These are phyloP conservation scores for Ascochyta viciae-villosae DNA, from an alignment of 2,329 filamentous ascomycete genomes.

Conservation along the genomic window DNA sequence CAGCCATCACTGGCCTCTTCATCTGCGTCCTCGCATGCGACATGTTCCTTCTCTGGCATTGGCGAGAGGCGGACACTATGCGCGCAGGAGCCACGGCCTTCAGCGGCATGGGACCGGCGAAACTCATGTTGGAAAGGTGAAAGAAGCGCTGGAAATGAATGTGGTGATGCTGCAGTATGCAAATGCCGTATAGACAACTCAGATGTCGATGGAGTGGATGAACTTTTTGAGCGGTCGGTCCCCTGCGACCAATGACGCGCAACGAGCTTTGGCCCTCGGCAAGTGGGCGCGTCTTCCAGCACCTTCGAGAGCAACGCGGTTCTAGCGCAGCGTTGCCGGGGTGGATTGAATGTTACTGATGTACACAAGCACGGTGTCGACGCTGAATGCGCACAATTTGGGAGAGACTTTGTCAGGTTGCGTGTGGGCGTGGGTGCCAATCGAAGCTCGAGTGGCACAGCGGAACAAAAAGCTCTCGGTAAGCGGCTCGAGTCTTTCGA, in stretches of 20 bases:
- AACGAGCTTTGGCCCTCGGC: slow-evolving; percentile 27
- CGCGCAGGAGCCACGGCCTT: slow-evolving; percentile 43
- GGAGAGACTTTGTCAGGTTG: neutral
- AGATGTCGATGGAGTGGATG: slow-evolving; percentile 14
- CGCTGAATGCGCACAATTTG: neutral
- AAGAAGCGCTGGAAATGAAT: slow-evolving; percentile 16
- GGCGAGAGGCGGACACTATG: slow-evolving; percentile 39
- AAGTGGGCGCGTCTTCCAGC: slow-evolving; percentile 32
- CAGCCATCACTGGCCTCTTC: slow-evolving; percentile 32
- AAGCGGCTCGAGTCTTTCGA: neutral
- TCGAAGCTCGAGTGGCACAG: slow-evolving; percentile 2
- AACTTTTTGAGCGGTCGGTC: slow-evolving; percentile 14
- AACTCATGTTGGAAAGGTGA: slow-evolving; percentile 39
- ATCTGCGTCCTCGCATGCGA: slow-evolving; percentile 36
- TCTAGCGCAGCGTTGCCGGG: neutral
- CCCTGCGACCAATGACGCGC: slow-evolving; percentile 24
- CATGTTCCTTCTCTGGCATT: slow-evolving; percentile 42
- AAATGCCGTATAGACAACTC: slow-evolving; percentile 2
- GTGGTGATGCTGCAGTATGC: slow-evolving; percentile 20
- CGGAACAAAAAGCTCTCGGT: slow-evolving; percentile 4
- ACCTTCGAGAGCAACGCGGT: slow-evolving; percentile 26
- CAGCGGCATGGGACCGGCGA: slow-evolving; percentile 44
- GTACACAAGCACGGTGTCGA: too few species aligned
- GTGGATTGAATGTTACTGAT: neutral
- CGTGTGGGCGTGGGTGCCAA: neutral